These are phyloP conservation scores for Durusdinium trenchii DNA, from an alignment of 73 alveolate species.

Conservation along the genomic window DNA sequence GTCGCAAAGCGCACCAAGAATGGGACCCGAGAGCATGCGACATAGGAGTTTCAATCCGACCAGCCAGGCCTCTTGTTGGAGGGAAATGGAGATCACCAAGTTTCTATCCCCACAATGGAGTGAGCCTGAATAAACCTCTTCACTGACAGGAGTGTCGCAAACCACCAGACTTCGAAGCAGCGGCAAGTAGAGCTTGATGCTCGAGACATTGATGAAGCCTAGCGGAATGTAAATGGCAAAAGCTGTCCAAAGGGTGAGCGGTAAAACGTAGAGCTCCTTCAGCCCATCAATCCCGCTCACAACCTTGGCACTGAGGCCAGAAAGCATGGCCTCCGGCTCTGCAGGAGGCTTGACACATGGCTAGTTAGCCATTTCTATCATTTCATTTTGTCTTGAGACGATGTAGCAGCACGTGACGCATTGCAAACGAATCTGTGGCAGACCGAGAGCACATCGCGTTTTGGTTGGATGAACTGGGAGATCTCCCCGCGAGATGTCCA, in stretches of 20 bases:
- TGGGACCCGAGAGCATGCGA: constrained; percentile 71
- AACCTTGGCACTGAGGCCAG: neutral
- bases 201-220: constrained; percentile 80
- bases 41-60: constrained; percentile 55
- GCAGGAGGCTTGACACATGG: too few species aligned
- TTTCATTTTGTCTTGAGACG: too few species aligned
- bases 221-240: constrained; percentile 51
- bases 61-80: constrained; percentile 88
- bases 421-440: too few species aligned
- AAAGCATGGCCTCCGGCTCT: constrained; percentile 50
- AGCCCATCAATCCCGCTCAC: constrained; percentile 2
- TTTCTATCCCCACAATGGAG: constrained; percentile 62
- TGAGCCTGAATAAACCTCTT: constrained; percentile 62
- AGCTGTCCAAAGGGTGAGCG: constrained; percentile 68
- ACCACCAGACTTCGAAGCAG: constrained; percentile 70
- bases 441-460: too few species aligned
- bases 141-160: constrained; percentile 67
- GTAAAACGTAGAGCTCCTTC: constrained; percentile 49
- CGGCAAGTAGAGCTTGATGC: constrained; percentile 78
- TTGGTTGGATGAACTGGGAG: too few species aligned
- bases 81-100: constrained; percentile 65
- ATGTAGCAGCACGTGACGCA: too few species aligned
- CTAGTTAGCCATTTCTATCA: too few species aligned
- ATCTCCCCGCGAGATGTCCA: too few species aligned
- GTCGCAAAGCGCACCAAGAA: constrained; percentile 87